Evolutionary conservation across 208 protist genomes (phyloP).

Genomic region (Acanthamoeba healyi): DNA sequence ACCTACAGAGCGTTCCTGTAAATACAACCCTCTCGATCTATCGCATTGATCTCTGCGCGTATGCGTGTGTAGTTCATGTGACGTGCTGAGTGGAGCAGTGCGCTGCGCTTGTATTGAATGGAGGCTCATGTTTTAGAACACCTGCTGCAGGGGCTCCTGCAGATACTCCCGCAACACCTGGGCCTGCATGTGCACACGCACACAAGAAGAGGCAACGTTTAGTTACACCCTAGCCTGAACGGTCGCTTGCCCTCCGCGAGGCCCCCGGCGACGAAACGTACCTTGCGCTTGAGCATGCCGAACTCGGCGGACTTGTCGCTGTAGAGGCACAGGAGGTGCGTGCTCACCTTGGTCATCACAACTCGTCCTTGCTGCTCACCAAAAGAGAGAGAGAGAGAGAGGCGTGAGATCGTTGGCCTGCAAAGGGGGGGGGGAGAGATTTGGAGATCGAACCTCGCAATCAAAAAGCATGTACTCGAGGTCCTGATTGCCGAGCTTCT

Average conservation of each 20-base stretch:
- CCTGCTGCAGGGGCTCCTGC: constrained; percentile 63
- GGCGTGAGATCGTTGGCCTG: neutral
- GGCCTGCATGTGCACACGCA: constrained; percentile 13
- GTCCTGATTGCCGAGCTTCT: neutral
- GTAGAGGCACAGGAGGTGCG: constrained; percentile 61
- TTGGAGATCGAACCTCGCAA: constrained; percentile 66
- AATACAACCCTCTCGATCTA: neutral
- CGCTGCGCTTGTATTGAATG: too few relatives aligned
- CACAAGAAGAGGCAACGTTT: neutral
- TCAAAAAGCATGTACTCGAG: constrained; percentile 69
- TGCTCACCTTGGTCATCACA: constrained; percentile 47
- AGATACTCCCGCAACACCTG: constrained; percentile 70
- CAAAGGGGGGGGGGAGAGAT: too few relatives aligned
- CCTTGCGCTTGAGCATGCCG: constrained; percentile 73
- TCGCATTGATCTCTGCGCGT: too few relatives aligned
- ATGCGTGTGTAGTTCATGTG: neutral
- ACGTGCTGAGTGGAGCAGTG: too few relatives aligned
- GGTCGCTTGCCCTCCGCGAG: too few relatives aligned
- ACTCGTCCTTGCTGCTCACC: constrained; percentile 30
- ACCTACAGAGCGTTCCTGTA: neutral
- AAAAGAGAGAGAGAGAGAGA: neutral
- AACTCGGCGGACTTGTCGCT: constrained; percentile 68
- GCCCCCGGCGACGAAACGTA: neutral
- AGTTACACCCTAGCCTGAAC: too few relatives aligned
- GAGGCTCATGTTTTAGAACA: neutral